A percentile compares a stretch with the other conserved stretches of the same genome.
Conservation (phyloP, 805 yeast species). For the Lipomyces spencermartinsiae region DNA sequence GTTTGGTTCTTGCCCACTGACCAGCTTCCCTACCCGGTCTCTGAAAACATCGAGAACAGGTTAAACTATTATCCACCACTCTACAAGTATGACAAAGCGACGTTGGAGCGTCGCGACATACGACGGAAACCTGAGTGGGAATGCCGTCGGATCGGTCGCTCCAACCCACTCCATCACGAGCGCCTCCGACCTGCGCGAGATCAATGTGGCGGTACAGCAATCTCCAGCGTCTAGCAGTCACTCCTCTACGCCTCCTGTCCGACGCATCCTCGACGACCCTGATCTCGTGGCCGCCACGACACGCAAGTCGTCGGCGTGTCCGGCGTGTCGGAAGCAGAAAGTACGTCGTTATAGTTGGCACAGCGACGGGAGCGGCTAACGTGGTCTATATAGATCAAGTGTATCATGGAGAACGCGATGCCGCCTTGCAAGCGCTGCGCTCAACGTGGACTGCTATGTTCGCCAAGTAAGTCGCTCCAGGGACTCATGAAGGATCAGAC, state of each 20-base stretch:
- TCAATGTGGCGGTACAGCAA: too few relatives aligned
- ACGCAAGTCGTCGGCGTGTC: conserved; percentile 30
- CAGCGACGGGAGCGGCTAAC: too few relatives aligned
- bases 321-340: conserved; percentile 34
- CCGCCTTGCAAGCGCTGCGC: conserved; percentile 35
- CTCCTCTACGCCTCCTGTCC: too few relatives aligned
- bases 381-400: conserved; percentile 21
- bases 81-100: too few relatives aligned
- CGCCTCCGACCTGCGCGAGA: too few relatives aligned
- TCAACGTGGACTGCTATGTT: conserved; percentile 26
- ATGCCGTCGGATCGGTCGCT: too few relatives aligned
- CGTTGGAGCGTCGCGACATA: neutral
- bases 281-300: conserved; percentile 21
- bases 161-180: too few relatives aligned
- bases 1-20: too few relatives aligned
- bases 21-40: neutral
- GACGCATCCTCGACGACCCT: neutral
- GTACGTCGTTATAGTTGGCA: neutral
- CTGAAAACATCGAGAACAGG: neutral
- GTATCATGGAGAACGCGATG: conserved; percentile 32
- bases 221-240: too few relatives aligned
- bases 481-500: conserved; percentile 26
- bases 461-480: conserved; percentile 26
- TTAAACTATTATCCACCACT: neutral
- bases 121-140: neutral